phyloP scores from a whole-genome alignment of 306 rosid genomes.

The Prunus davidiana region DNA sequence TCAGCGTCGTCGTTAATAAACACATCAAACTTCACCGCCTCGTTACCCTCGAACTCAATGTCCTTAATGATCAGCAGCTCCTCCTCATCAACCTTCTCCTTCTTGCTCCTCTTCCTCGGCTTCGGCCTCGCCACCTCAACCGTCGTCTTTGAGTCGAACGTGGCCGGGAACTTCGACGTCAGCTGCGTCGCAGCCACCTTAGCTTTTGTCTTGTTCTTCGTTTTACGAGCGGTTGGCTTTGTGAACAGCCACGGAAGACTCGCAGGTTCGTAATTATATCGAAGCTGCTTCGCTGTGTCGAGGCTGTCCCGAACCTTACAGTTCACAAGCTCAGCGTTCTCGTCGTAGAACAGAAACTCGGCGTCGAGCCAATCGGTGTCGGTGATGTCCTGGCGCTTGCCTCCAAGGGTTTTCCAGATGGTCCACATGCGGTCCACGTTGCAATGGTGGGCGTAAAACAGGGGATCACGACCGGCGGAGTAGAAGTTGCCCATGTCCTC shows the following conservation, averaged over 20 bases:
- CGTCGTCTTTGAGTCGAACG: not conserved
- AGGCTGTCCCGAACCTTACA: constrained; percentile 64
- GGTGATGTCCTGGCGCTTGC: constrained; percentile 36
- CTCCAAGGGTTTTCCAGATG: constrained; percentile 59
- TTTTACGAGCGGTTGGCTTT: constrained; percentile 41
- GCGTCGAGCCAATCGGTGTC: constrained; percentile 64
- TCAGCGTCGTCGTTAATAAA: constrained; percentile 20
- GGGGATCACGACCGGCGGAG: constrained; percentile 68
- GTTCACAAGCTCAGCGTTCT: constrained; percentile 53
- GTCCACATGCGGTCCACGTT: constrained; percentile 73
- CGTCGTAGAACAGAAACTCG: constrained; percentile 64
- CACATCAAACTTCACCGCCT: constrained; percentile 22
- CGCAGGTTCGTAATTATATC: constrained; percentile 64
- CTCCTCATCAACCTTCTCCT: constrained; percentile 47
- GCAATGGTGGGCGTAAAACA: constrained; percentile 61
- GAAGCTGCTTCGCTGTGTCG: constrained; percentile 39
- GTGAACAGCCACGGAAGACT: constrained; percentile 57
- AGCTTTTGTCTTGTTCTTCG: constrained; percentile 10
- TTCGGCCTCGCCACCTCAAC: constrained; percentile 34
- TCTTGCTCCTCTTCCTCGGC: constrained; percentile 36
- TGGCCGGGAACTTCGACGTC: not conserved
- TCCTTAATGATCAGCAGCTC: constrained; percentile 49
- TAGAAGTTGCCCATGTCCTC: constrained; percentile 85
- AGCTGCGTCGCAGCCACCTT: not conserved
- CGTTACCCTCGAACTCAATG: constrained; percentile 1